Conservation (phyloP, 305 asterid species). For the Fraxinus ornus region DNA sequence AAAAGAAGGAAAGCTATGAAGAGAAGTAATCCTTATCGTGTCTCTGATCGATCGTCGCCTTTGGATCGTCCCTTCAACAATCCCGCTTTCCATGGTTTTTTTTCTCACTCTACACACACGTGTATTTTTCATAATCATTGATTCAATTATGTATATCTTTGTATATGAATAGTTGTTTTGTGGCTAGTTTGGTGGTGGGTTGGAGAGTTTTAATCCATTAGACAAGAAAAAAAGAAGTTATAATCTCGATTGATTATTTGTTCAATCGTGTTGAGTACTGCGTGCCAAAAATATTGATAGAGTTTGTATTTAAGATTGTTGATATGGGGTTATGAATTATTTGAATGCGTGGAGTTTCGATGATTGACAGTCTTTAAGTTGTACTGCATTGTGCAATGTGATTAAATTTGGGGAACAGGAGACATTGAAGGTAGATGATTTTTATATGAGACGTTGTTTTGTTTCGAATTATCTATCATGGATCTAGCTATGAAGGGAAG, state of each 20-base stretch:
- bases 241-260: neutral
- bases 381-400: neutral
- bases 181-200: neutral
- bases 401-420: neutral
- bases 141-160: neutral
- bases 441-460: neutral
- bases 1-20: conserved; percentile 30
- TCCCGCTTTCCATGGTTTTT: conserved; percentile 33
- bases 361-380: neutral
- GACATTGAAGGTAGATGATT: neutral
- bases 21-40: conserved; percentile 31
- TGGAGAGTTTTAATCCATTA: neutral
- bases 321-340: neutral
- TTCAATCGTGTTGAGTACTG: neutral
- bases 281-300: neutral
- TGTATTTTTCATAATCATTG: neutral
- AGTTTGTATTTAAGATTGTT: neutral
- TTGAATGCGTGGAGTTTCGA: neutral
- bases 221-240: neutral
- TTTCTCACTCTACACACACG: neutral
- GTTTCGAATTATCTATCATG: neutral
- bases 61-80: conserved; percentile 37
- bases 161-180: neutral
- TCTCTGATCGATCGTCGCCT: conserved; percentile 34
- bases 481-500: neutral